A percentile compares a stretch with the other conserved stretches of the same genome.
phyloP scores from a whole-genome alignment of 1,284 basidiomycete species.

The Rhodotorula sp. region DNA sequence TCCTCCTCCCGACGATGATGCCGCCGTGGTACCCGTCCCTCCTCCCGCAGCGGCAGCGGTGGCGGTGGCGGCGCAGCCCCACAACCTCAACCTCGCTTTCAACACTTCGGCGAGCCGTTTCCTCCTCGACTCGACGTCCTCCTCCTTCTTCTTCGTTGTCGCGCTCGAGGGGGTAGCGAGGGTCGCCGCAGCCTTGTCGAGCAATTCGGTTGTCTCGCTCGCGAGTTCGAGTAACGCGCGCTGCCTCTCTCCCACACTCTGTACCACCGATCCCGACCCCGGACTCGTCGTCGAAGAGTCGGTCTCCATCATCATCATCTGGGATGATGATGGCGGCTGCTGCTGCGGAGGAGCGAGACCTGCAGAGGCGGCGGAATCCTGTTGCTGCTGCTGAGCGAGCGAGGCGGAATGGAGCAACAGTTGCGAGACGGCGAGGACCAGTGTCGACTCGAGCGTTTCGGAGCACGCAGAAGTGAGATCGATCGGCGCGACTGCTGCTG shows the following conservation, averaged over 20 bases:
- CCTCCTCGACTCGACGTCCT: conserved; percentile 1
- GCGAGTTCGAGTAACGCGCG: conserved; percentile 21
- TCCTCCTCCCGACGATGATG: background rate
- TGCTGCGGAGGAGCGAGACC: too few relatives aligned
- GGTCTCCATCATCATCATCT: background rate
- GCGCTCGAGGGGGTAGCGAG: too few relatives aligned
- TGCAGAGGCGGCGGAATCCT: background rate
- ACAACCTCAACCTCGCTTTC: background rate
- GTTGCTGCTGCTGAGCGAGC: conserved; percentile 10
- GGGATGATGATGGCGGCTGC: background rate
- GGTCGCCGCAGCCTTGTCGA: conserved; percentile 19
- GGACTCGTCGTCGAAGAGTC: background rate
- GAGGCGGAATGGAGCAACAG: conserved; percentile 56
- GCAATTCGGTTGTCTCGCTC: conserved; percentile 9
- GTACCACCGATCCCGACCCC: background rate
- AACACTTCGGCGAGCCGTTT: conserved; percentile 16
- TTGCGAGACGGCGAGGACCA: conserved; percentile 73
- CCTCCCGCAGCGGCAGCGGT: too few relatives aligned
- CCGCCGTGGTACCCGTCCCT: too few relatives aligned
- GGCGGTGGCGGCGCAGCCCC: background rate
- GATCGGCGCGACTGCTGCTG: conserved; percentile 23
- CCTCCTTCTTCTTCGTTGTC: background rate
- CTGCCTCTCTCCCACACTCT: background rate
- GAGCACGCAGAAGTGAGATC: conserved; percentile 14
- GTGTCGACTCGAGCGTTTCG: conserved; percentile 65